Base-by-base conservation (phyloP, 805 yeast species). In the Candida maesae region DNA sequence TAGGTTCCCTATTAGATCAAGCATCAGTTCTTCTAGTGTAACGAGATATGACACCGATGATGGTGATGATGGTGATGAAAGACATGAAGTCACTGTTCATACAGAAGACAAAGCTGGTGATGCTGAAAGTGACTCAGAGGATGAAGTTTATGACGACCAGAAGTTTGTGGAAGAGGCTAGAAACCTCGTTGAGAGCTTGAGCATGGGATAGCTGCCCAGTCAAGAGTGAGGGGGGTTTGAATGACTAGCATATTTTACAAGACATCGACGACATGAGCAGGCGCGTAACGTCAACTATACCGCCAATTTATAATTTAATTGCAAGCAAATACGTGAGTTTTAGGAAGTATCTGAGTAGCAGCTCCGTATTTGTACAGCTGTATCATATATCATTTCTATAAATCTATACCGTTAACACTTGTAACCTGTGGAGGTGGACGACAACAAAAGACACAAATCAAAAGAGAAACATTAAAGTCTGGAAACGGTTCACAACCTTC, bases 1-100 rank as follows among this genome's bases (percentile, higher is more conserved):
- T 52, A 68, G 70, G 46, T 72, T 65, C 44, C 80, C 81, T 1
- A 69, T 33, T 18, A 38, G 33, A 32, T 24, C 38, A 24, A 12
- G 64, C 35, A 60, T 9, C 14, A 14, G 35, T 17, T 20, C 29
- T 23, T 7, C 19, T 14, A 28, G 31, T 28, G 17, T 16, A 5
- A 28, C 31, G 31, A 28, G 31, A 18, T 28, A 15, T 28, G 31
- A 28, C 15, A 16, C n/a, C n/a, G n/a, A 12, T 14, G 31, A 16
- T 12, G 28, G 28, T 5, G 28, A 28, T 17, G 31, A 28, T 6
- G 12, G 6, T 14, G 31, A 28, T n/a, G 15, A n/a, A 5, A 15
- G 15, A 10, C 24, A 21, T 21, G 24, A 21, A 21, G 24, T 21
- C 24, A 21, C n/a, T 26, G 15, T 26, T 11, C 29, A 26, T 26